phyloP scores from a whole-genome alignment of 768 basidiomycete genomes.

The Rhodosporidiobolus sp. region DNA sequence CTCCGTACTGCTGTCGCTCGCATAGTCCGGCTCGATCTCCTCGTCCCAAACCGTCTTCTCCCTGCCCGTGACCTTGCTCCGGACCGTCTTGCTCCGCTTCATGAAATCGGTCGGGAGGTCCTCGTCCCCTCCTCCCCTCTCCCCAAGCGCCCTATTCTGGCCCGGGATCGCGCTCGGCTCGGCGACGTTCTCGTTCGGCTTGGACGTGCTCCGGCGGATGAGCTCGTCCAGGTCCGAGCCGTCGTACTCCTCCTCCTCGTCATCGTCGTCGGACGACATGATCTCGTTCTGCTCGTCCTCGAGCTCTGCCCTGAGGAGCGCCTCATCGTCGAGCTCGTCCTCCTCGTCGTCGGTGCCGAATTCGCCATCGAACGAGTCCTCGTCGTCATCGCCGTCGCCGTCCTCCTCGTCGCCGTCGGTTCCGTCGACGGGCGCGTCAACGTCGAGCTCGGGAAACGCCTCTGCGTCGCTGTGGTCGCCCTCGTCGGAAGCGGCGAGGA shows the following conservation, averaged over 20 bases:
- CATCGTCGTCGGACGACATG: slow-evolving; percentile 43
- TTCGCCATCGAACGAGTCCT: slow-evolving; percentile 47
- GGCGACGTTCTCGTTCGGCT: slow-evolving; percentile 43
- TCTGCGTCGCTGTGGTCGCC: slow-evolving; percentile 3
- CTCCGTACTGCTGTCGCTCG: slow-evolving; percentile 87
- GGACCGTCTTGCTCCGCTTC: slow-evolving; percentile 65
- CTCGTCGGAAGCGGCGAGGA: not conserved
- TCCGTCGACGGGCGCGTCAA: slow-evolving; percentile 46
- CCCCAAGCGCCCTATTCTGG: slow-evolving; percentile 3
- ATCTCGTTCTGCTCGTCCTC: slow-evolving; percentile 44
- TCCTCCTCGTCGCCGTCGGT: slow-evolving; percentile 44
- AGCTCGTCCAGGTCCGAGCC: slow-evolving; percentile 51
- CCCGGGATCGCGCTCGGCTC: slow-evolving; percentile 26
- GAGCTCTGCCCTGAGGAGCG: slow-evolving; percentile 46
- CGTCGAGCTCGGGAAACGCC: slow-evolving; percentile 41
- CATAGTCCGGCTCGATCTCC: slow-evolving; percentile 84
- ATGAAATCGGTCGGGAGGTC: slow-evolving; percentile 47
- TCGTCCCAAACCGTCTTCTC: slow-evolving; percentile 43
- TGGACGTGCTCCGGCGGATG: slow-evolving; percentile 40
- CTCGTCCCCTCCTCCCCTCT: slow-evolving; percentile 1
- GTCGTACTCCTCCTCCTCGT: slow-evolving; percentile 47
- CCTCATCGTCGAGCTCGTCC: slow-evolving; percentile 39
- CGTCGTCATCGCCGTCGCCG: slow-evolving; percentile 49
- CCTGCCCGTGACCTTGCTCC: slow-evolving; percentile 73
- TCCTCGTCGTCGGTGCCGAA: slow-evolving; percentile 48